These are phyloP conservation scores for Chalara sp. DNA, from an alignment of 2,329 filamentous ascomycete species.

Conservation along the genomic window DNA sequence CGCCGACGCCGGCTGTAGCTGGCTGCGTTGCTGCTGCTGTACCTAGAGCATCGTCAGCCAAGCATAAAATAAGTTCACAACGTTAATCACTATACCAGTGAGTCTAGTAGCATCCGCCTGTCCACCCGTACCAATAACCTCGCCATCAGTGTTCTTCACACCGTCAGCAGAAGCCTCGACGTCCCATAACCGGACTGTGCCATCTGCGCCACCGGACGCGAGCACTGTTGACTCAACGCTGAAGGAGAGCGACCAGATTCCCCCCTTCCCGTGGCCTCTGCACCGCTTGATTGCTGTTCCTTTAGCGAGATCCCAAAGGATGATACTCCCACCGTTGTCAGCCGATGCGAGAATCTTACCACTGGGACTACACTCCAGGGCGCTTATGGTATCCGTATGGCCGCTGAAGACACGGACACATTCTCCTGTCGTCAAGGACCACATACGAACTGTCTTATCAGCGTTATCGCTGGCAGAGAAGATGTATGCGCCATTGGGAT, in stretches of 20 bases:
- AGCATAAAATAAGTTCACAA: too few species aligned
- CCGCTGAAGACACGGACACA: slow-evolving; percentile 90
- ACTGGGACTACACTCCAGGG: slow-evolving; percentile 77
- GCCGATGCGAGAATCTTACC: slow-evolving; percentile 88
- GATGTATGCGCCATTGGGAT: slow-evolving; percentile 87
- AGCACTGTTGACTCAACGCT: slow-evolving; percentile 88
- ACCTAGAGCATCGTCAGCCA: not conserved
- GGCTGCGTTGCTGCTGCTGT: slow-evolving; percentile 22
- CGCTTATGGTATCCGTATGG: slow-evolving; percentile 80
- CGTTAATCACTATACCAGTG: slow-evolving; percentile 10
- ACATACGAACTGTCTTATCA: slow-evolving; percentile 94
- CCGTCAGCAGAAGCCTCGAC: slow-evolving; percentile 66
- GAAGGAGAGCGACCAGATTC: slow-evolving; percentile 90
- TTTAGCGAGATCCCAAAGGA: slow-evolving; percentile 89
- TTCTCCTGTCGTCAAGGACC: slow-evolving; percentile 81
- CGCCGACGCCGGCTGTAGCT: slow-evolving; percentile 22
- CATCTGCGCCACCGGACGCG: slow-evolving; percentile 84
- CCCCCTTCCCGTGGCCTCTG: slow-evolving; percentile 86
- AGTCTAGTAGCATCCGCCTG: slow-evolving; percentile 46
- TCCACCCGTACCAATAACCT: slow-evolving; percentile 31
- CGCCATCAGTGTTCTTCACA: slow-evolving; percentile 44
- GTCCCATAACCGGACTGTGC: slow-evolving; percentile 92
- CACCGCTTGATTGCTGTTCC: slow-evolving; percentile 85
- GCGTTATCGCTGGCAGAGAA: slow-evolving; percentile 84
- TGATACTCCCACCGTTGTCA: slow-evolving; percentile 81